Percentiles rank a stretch among this genome's conserved stretches.
Evolutionary conservation across 331 rosid genomes (phyloP).

Genomic region (Acacia pycnantha): DNA sequence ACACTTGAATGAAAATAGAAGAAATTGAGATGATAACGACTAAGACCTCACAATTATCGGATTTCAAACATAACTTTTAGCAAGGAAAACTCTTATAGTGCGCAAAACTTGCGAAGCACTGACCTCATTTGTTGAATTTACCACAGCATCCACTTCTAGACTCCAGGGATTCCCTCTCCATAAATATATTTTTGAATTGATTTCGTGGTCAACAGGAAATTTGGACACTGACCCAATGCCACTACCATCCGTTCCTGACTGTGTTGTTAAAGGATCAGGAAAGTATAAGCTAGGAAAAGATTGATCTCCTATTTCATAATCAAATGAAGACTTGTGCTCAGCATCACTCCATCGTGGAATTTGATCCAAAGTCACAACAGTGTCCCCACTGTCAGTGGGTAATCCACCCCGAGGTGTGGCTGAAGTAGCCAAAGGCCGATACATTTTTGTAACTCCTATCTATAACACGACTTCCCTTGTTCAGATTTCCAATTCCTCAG

Average conservation of each 20-base stretch:
- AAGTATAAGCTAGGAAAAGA: slow-evolving; percentile 56
- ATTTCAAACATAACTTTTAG: background rate
- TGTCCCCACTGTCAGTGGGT: slow-evolving; percentile 67
- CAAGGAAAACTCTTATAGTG: background rate
- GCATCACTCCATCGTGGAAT: slow-evolving; percentile 87
- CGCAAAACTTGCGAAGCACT: slow-evolving; percentile 16
- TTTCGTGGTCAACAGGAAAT: slow-evolving; percentile 78
- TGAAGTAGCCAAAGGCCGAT: slow-evolving; percentile 59
- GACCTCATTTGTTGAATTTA: slow-evolving; percentile 92
- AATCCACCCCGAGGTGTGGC: slow-evolving; percentile 66
- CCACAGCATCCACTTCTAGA: slow-evolving; percentile 90
- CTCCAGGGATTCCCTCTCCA: slow-evolving; percentile 99
- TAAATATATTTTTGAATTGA: slow-evolving; percentile 74
- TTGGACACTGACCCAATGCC: slow-evolving; percentile 48
- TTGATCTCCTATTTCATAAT: slow-evolving; percentile 55
- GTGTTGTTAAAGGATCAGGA: slow-evolving; percentile 73
- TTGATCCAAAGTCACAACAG: slow-evolving; percentile 75
- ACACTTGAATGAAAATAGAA: background rate
- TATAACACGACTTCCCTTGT: slow-evolving; percentile 21
- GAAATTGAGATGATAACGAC: background rate
- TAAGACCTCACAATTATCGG: background rate
- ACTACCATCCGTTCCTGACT: slow-evolving; percentile 39
- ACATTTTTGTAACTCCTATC: slow-evolving; percentile 51
- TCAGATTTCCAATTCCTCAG: background rate
- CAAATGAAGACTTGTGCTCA: slow-evolving; percentile 61